These are phyloP conservation scores for Yamadazyma siamensis DNA, from an alignment of 1,139 yeast genomes.

Conservation along the genomic window DNA sequence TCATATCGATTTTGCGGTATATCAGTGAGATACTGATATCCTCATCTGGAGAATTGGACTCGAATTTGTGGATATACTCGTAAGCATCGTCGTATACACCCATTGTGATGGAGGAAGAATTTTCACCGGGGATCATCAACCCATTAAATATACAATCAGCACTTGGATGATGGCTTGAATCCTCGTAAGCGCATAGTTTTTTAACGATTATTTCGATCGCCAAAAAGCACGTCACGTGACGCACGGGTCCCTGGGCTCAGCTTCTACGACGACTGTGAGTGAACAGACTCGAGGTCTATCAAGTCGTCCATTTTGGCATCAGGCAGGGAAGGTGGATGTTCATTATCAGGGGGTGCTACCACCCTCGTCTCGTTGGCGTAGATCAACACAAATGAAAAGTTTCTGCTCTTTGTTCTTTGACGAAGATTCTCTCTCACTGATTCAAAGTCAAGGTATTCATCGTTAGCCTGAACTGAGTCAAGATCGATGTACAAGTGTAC, in stretches of 20 bases:
- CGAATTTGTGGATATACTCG: conserved; percentile 12
- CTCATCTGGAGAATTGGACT: conserved; percentile 1
- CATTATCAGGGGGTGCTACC: too few relatives aligned
- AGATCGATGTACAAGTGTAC: conserved; percentile 12
- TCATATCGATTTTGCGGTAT: conserved; percentile 24
- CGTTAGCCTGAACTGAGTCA: conserved; percentile 8
- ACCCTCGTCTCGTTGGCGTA: conserved; percentile 10
- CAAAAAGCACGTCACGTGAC: not conserved
- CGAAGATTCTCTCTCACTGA: conserved; percentile 4
- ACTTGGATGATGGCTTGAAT: not conserved
- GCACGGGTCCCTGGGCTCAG: not conserved
- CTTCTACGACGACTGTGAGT: too few relatives aligned
- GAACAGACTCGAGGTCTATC: too few relatives aligned
- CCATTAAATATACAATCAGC: not conserved
- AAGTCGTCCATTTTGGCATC: too few relatives aligned
- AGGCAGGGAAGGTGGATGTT: too few relatives aligned
- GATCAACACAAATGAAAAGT: conserved; percentile 7
- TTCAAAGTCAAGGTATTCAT: conserved; percentile 9
- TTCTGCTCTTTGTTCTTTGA: conserved; percentile 3
- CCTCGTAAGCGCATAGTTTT: conserved; percentile 11
- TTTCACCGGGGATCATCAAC: not conserved
- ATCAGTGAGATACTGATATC: conserved; percentile 10
- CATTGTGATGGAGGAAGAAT: too few relatives aligned
- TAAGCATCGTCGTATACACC: conserved; percentile 15
- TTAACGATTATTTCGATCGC: not conserved